These are phyloP conservation scores for Sporothrix protearum DNA, from an alignment of 2,329 filamentous ascomycete species.

Conservation along the genomic window DNA sequence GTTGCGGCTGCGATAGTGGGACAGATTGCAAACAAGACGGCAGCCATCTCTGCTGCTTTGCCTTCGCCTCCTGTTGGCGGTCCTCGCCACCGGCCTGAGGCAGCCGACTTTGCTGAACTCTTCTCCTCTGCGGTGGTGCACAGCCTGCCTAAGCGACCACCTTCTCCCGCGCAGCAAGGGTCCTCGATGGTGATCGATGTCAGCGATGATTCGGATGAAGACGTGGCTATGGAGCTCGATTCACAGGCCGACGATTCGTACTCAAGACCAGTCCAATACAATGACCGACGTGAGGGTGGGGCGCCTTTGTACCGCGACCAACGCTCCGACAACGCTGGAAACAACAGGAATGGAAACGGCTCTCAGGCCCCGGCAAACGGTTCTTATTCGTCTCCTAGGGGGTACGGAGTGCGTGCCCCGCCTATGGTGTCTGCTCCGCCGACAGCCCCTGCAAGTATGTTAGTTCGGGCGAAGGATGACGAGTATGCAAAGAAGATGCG, in stretches of 20 bases:
- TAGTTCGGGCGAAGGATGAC: slow-evolving; percentile 36
- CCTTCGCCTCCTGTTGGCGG: neutral
- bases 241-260: slow-evolving; percentile 45
- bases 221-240: slow-evolving; percentile 65
- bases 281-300: neutral
- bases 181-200: slow-evolving; percentile 76
- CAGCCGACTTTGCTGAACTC: slow-evolving; percentile 66
- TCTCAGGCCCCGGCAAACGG: neutral
- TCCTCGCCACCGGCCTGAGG: slow-evolving; percentile 49
- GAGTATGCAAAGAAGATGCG: slow-evolving; percentile 52
- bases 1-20: slow-evolving; percentile 1
- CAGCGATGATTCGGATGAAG: slow-evolving; percentile 65
- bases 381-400: slow-evolving; percentile 31
- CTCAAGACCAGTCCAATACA: neutral
- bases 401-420: slow-evolving; percentile 41
- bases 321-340: slow-evolving; percentile 20
- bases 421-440: slow-evolving; percentile 40
- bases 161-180: slow-evolving; percentile 56
- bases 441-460: slow-evolving; percentile 36
- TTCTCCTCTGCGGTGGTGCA: slow-evolving; percentile 36
- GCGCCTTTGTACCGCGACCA: slow-evolving; percentile 20
- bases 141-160: slow-evolving; percentile 53
- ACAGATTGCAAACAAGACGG: neutral
- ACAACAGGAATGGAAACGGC: neutral
- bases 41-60: slow-evolving; percentile 2